Evolutionary conservation across 495 filamentous ascomycete species (phyloP), one percentile per base, ranked within the genome.

Genomic region (Penicillium macrosclerotiorum): DNA sequence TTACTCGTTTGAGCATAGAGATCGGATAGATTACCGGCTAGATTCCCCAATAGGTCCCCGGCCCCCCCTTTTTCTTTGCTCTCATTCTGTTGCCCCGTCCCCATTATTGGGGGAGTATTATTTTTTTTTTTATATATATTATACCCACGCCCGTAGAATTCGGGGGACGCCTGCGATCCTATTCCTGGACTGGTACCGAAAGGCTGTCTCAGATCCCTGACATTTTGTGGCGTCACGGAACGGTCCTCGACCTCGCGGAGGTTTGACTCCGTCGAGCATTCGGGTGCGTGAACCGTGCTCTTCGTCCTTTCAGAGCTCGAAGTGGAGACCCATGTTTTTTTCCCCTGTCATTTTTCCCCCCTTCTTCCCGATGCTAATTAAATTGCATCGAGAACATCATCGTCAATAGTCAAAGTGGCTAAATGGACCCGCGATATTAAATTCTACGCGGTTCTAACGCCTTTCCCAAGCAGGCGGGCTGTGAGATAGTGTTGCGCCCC

Each of bases 11-110:
- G 33, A 53, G 57, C 42, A 41, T 59, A 61, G 52, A 59, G 59
- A 56, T 66, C 65, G 65, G 65, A 55, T 52, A 47, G 60, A 63
- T 64, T 64, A 55, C 49, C 51, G 52, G 63, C 45, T 47, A 37
- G 42, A 46, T 25, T 60, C 57, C 51, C 64, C 63, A 65, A 60
- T 47, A 7, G 33, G 17, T 12, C 17, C 5, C 5, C 47, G 33
- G 31, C 22, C 54, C 37, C 54, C 58, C 27, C 32, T 51, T 55
- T 51, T 36, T 22, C 25, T 39, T 5, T 6, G 6, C 12, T 29
- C 25, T 29, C n/a, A n/a, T n/a, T n/a, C n/a, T n/a, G n/a, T n/a
- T n/a, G n/a, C n/a, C n/a, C n/a, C n/a, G n/a, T n/a, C n/a, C n/a
- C n/a, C n/a, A n/a, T n/a, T n/a, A n/a, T n/a, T n/a, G n/a, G n/a